Evolutionary conservation across 768 basidiomycete species (phyloP).

Genomic region (Panaeolus papilionaceus): DNA sequence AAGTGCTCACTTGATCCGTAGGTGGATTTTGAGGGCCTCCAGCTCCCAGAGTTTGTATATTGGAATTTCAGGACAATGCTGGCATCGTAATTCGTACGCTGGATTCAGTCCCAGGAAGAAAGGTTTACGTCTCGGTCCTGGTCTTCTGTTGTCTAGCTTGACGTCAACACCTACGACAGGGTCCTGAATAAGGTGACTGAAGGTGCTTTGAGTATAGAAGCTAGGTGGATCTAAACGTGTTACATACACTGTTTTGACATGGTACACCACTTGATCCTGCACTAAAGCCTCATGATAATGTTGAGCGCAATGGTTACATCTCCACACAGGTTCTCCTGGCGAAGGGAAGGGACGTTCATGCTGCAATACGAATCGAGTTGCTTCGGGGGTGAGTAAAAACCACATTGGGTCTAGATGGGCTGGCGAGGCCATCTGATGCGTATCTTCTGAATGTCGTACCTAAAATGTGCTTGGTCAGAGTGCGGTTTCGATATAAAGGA

Average conservation of each 20-base stretch:
- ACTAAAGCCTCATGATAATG: constrained; percentile 23
- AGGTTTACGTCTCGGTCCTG: constrained; percentile 22
- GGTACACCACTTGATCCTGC: constrained; percentile 20
- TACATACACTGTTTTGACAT: constrained; percentile 28
- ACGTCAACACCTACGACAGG: constrained; percentile 27
- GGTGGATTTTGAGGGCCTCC: constrained; percentile 24
- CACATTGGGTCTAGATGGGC: constrained; percentile 27
- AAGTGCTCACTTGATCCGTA: constrained; percentile 25
- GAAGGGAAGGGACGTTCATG: constrained; percentile 29
- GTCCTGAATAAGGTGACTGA: constrained; percentile 25
- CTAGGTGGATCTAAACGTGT: background rate
- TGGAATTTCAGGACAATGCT: constrained; percentile 25
- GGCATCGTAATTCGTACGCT: constrained; percentile 26
- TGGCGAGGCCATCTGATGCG: constrained; percentile 11
- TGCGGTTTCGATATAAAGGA: background rate
- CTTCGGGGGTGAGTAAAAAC: constrained; percentile 29
- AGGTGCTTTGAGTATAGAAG: background rate
- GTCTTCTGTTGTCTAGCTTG: constrained; percentile 20
- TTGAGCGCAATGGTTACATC: constrained; percentile 30
- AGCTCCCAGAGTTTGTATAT: constrained; percentile 30
- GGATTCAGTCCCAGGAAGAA: constrained; percentile 29
- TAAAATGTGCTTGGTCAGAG: constrained; percentile 14
- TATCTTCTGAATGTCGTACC: constrained; percentile 24
- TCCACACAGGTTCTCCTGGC: constrained; percentile 24
- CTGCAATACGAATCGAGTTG: constrained; percentile 27